A percentile compares a stretch with the other conserved stretches of the same genome.
phyloP scores from a whole-genome alignment of 345 rosid genomes.

The Populus ilicifolia region DNA sequence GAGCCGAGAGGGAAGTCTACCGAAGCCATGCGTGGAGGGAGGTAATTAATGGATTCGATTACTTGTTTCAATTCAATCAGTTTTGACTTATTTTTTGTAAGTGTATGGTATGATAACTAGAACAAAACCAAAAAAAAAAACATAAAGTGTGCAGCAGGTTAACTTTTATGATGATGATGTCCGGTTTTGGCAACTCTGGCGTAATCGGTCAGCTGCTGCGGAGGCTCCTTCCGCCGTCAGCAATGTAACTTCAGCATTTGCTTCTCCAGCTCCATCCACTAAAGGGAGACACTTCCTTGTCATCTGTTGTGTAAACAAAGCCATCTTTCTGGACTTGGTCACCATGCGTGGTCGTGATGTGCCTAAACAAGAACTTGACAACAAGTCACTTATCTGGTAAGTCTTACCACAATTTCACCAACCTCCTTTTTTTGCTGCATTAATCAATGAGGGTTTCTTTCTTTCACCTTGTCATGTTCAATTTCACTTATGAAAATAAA shows the following conservation, averaged over 20 bases:
- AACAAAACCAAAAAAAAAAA: too few relatives aligned
- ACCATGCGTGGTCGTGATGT: slow-evolving; percentile 99
- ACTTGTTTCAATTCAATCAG: neutral
- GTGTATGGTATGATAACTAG: too few relatives aligned
- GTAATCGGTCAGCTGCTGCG: slow-evolving; percentile 87
- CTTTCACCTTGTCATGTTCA: too few relatives aligned
- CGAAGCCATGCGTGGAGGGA: slow-evolving; percentile 94
- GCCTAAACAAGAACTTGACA: slow-evolving; percentile 94
- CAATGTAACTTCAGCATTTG: slow-evolving; percentile 74
- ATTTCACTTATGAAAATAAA: too few relatives aligned
- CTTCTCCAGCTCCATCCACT: slow-evolving; percentile 82
- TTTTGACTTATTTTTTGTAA: neutral
- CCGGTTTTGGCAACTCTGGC: slow-evolving; percentile 94
- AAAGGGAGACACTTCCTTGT: slow-evolving; percentile 97
- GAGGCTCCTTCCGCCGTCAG: slow-evolving; percentile 87
- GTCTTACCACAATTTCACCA: slow-evolving; percentile 5
- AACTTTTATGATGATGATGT: slow-evolving; percentile 93
- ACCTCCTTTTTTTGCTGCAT: neutral
- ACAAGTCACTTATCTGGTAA: slow-evolving; percentile 86
- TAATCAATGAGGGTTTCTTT: too few relatives aligned
- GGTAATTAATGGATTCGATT: slow-evolving; percentile 38
- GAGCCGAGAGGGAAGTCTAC: slow-evolving; percentile 80
- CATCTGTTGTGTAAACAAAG: slow-evolving; percentile 92
- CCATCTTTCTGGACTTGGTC: slow-evolving; percentile 90
- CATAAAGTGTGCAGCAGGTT: slow-evolving; percentile 83